Evolutionary conservation across 176 grass and related monocot genomes (phyloP).

Genomic region (Carex kokanica): DNA sequence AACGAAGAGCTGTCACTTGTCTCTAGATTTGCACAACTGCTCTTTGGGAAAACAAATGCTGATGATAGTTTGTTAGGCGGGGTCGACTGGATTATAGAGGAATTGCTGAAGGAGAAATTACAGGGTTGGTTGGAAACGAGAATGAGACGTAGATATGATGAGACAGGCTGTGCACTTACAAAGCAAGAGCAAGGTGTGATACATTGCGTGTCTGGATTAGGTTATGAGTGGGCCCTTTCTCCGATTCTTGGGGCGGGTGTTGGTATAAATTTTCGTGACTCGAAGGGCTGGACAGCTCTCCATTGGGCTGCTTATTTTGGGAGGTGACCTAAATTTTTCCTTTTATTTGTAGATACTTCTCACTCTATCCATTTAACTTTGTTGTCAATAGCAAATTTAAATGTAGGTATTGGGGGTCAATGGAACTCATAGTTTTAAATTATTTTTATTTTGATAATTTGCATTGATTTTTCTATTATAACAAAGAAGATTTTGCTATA

Average conservation of each 20-base stretch:
- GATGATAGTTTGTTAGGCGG: conserved; percentile 33
- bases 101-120: conserved; percentile 79
- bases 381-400: too few species aligned
- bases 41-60: conserved; percentile 47
- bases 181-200: conserved; percentile 89
- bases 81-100: conserved; percentile 74
- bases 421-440: too few species aligned
- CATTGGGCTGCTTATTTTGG: conserved; percentile 97
- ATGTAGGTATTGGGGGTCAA: too few species aligned
- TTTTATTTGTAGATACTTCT: conserved; percentile 8
- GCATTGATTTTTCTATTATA: too few species aligned
- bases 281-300: conserved; percentile 96
- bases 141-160: conserved; percentile 34
- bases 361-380: neutral
- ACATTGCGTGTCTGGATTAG: conserved; percentile 82
- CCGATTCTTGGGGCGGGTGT: conserved; percentile 58
- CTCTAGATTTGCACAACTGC: conserved; percentile 61
- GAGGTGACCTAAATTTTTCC: conserved; percentile 54
- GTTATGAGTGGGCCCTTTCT: conserved; percentile 82
- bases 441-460: too few species aligned
- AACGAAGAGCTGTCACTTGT: conserved; percentile 68
- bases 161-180: conserved; percentile 45
- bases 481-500: too few species aligned
- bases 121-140: conserved; percentile 62
- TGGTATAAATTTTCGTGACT: conserved; percentile 94